Percentiles rank a stretch among this genome's conserved stretches.
phyloP scores from a whole-genome alignment of 306 rosid species.

The Elaeagnus macrophylla region DNA sequence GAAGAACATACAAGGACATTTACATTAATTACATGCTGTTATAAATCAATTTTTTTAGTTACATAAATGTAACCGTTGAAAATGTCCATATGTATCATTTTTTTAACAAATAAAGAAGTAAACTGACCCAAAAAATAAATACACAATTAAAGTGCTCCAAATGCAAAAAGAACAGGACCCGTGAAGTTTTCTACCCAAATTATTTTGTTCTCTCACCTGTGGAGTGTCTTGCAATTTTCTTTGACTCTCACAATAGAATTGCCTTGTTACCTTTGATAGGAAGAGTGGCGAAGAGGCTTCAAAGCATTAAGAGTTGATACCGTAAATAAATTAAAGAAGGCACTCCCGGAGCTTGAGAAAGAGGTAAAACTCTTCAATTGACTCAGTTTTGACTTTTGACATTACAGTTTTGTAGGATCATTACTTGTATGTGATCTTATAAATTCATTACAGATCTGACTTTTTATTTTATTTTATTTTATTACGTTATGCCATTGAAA shows the following conservation, averaged over 20 bases:
- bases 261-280: conserved; percentile 39
- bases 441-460: conserved; percentile 19
- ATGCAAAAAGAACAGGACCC: too few relatives aligned
- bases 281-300: conserved; percentile 95
- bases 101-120: too few relatives aligned
- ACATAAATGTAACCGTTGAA: too few relatives aligned
- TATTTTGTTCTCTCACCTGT: not conserved
- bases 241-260: conserved; percentile 6
- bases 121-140: too few relatives aligned
- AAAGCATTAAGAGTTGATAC: conserved; percentile 82
- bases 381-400: not conserved
- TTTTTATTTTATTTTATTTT: conserved; percentile 8
- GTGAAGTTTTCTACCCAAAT: too few relatives aligned
- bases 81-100: too few relatives aligned
- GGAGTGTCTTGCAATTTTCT: not conserved
- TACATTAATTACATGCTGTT: too few relatives aligned
- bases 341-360: conserved; percentile 85
- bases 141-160: too few relatives aligned
- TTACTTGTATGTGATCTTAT: conserved; percentile 5
- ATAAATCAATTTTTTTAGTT: too few relatives aligned
- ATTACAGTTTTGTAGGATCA: not conserved
- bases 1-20: too few relatives aligned
- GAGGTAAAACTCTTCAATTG: conserved; percentile 41
- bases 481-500: conserved; percentile 24
- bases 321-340: conserved; percentile 75